Evolutionary conservation across 805 yeast species (phyloP), one percentile per base, ranked within the genome.

Genomic region (Suhomyces emberorum): DNA sequence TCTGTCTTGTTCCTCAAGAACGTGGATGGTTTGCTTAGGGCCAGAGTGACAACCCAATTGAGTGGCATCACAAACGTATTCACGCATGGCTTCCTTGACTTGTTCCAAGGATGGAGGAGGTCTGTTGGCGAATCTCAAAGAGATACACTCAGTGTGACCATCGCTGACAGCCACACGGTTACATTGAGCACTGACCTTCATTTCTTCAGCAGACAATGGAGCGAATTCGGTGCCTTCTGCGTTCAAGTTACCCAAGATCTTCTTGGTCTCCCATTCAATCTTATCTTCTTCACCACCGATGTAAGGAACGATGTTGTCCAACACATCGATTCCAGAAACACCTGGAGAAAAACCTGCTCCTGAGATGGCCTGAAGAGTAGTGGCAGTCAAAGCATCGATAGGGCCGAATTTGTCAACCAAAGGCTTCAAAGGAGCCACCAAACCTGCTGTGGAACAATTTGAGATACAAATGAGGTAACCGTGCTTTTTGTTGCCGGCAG

Each of bases 341-440:
- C 98, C 98, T 33, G 98, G 98, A 7, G 96, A 85, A 61, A 86
- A 93, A 3, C 98, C 98, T 15, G 95, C 98, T 51, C 98, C 98
- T 3, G 98, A 89, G 47, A 93, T 87, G 25, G 98, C 98, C 63
- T 93, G 98, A 62, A 93, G 65, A 11, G 98, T 93, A 37, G 97
- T 87, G 32, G 95, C 77, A 10, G 95, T 82, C 49, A 91, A 75
- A 16, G 81, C 74, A 41, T 86, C 89, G 42, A 93, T 77, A 30
- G 98, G 97, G 32, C 98, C 98, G 57, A 86, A 91, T 33, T 70
- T 64, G 41, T 88, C 95, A 34, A 83, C 84, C 52, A 93, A 72
- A n/a, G 98, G 98, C 59, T 87, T 88, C 58, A 93, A 72, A 32
- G 98, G 98, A 10, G 96, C 96, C 15, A 93, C 98, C 39, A 93